Conservation (phyloP, 2,329 filamentous ascomycete genomes). For the Myrmaecium sp. region DNA sequence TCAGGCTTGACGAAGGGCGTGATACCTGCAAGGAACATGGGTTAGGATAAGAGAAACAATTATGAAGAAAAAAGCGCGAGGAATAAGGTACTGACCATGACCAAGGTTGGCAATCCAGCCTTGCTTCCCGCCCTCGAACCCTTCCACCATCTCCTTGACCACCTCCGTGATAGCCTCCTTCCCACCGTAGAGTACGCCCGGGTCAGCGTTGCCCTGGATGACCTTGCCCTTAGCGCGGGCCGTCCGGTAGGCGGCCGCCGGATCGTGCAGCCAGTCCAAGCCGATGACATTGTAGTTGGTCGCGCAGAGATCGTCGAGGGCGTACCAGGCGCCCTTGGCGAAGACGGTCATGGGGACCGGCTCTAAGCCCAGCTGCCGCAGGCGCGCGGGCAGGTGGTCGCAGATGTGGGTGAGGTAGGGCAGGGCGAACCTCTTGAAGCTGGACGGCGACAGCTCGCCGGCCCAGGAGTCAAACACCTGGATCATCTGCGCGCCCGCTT, state of each 20-base stretch:
- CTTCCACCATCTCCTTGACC: conserved; percentile 73
- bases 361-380: conserved; percentile 59
- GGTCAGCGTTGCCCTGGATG: conserved; percentile 90
- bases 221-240: conserved; percentile 55
- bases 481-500: conserved; percentile 81
- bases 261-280: conserved; percentile 87
- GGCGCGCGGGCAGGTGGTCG: conserved; percentile 54
- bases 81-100: conserved; percentile 47
- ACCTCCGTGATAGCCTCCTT: conserved; percentile 63
- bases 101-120: conserved; percentile 97
- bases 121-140: conserved; percentile 68
- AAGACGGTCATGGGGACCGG: conserved; percentile 94
- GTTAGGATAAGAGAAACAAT: conserved; percentile 6
- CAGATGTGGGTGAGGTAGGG: conserved; percentile 79
- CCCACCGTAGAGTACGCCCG: conserved; percentile 78
- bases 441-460: conserved; percentile 69
- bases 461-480: conserved; percentile 99
- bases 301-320: conserved; percentile 70
- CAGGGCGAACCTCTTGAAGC: conserved; percentile 71
- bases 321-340: conserved; percentile 94
- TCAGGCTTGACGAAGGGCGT: conserved; percentile 92
- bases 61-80: too few species aligned
- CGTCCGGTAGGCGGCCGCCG: conserved; percentile 64
- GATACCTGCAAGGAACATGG: conserved; percentile 48
- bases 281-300: conserved; percentile 88